Evolutionary conservation across 805 yeast genomes (phyloP), one percentile per base, ranked within the genome.

Genomic region (Ogataea polymorpha): DNA sequence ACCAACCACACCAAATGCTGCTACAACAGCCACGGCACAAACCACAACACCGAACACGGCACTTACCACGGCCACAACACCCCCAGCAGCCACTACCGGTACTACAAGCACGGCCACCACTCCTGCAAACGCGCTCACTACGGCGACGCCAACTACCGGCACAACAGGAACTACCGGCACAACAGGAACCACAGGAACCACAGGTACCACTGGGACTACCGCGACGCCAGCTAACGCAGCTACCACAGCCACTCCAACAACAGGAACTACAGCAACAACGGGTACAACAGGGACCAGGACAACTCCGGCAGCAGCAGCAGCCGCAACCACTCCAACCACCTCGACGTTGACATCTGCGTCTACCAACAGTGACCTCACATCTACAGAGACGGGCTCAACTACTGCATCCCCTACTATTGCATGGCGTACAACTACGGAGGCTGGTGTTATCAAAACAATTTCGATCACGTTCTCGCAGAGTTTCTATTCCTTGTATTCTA

Each of bases 401-500:
- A 31, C 48, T 3, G 44, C 25, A 6, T 41, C 48, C 8, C 35
- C 41, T 3, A 49, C 55, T 6, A 42, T 44, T 13, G 48, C 49
- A 2, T 45, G 44, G 42, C 33, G 44, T 15, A 49, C 57, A 20
- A 63, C 68, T 0, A 61, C 65, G 4, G 35, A 37, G 18, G 73
- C 76, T n/a, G 80, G 82, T 74, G 74, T 66, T 11, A 79, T 86
- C 0, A 48, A 64, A 10, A 66, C 71, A 0, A 59, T 53, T 2
- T 70, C 72, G 40, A 67, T 79, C 0, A 50, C 70, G 2, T 84
- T 65, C 59, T 56, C 72, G 7, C 91, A 84, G 54, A 42, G 56
- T 10, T 82, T 81, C 48, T 30, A 63, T 9, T 42, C 70, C 10
- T 61, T 68, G 44, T 79, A 70, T 48, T 44, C 67, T 1, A 52